Evolutionary conservation across 2,329 filamentous ascomycete species (phyloP).

Genomic region (Fusarium coffeatum): DNA sequence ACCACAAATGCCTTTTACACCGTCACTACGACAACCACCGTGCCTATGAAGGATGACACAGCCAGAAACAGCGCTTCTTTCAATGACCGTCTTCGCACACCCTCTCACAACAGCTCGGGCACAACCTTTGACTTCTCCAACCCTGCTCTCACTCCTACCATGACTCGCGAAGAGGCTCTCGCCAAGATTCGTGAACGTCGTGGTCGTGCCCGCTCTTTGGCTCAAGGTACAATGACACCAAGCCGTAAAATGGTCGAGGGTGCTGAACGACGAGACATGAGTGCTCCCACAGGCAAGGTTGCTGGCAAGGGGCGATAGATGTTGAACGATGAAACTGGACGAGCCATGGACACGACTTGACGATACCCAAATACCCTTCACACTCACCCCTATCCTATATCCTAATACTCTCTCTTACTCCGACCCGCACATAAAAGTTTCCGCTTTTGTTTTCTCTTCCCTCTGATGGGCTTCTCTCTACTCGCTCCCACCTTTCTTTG

Average conservation of each 20-base stretch:
- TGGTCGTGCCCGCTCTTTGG: slow-evolving; percentile 76
- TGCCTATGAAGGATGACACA: slow-evolving; percentile 63
- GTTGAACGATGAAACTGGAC: slow-evolving; percentile 2
- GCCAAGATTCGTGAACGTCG: slow-evolving; percentile 79
- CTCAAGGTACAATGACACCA: slow-evolving; percentile 68
- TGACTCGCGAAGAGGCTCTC: slow-evolving; percentile 79
- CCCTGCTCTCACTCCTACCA: slow-evolving; percentile 71
- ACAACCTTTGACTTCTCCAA: slow-evolving; percentile 64
- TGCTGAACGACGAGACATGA: slow-evolving; percentile 59
- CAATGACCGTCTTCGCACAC: slow-evolving; percentile 59
- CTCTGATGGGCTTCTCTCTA: slow-evolving; percentile 14
- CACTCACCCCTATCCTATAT: slow-evolving; percentile 2
- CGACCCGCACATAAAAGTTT: slow-evolving; percentile 22
- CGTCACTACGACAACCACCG: slow-evolving; percentile 62
- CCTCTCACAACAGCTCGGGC: slow-evolving; percentile 53
- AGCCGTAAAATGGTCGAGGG: slow-evolving; percentile 68
- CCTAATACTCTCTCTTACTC: slow-evolving; percentile 4
- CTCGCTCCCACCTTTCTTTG: slow-evolving; percentile 4
- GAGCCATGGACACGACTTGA: slow-evolving; percentile 41
- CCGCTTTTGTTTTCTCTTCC: slow-evolving; percentile 14
- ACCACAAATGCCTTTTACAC: slow-evolving; percentile 61
- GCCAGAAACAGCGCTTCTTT: slow-evolving; percentile 55
- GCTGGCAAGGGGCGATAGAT: slow-evolving; percentile 39
- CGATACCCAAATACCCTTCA: slow-evolving; percentile 26
- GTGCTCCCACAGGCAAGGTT: slow-evolving; percentile 57